Evolutionary conservation across 1,284 basidiomycete species (phyloP), one percentile per base, ranked within the genome.

Genomic region (Puccinia coronata): DNA sequence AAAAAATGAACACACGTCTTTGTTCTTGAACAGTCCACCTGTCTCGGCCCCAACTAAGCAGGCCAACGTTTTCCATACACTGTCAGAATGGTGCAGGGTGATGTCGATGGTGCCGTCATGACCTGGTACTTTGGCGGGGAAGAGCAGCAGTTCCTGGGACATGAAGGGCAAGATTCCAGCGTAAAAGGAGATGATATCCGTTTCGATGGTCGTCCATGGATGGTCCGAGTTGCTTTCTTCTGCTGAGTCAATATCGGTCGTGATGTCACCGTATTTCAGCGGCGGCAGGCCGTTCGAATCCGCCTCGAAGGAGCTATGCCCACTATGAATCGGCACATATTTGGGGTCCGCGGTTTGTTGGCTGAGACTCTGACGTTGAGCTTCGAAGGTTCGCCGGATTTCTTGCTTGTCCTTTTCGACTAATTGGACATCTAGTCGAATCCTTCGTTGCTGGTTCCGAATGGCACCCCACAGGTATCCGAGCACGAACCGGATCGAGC

Each of bases 401-500:
- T 69, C 43, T 23, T 36, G 14, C n/a, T 79, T 79, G 28, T 79
- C 76, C 39, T 55, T 47, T 4, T 69, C 49, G 51, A 69, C 65
- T 23, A 79, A 36, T 41, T 57, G 61, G n/a, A 79, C 51, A 31
- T 79, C 76, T n/a, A 79, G 36, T 70, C 36, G 34, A 28, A 63
- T 53, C 25, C 34, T 41, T 12, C 51, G 63, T 47, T 79, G 59
- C 3, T 31, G 43, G 28, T 79, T 79, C 3, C 34, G n/a, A 28
- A 79, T 41, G 0, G 76, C 84, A 84, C 92, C 93, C 75, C 91
- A 89, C 1, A 98, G 84, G 85, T 92, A 92, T 3, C 96, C 95
- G 75, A 91, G 88, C n/a, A 93, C 85, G 87, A 98, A 99, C 1
- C 96, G 91, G 11, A 90, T 88, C 85, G 95, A 93, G n/a, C 96